A percentile compares a stretch with the other conserved stretches of the same genome.
Evolutionary conservation across 2,329 filamentous ascomycete genomes (phyloP).

Genomic region (Ophiostoma ips): DNA sequence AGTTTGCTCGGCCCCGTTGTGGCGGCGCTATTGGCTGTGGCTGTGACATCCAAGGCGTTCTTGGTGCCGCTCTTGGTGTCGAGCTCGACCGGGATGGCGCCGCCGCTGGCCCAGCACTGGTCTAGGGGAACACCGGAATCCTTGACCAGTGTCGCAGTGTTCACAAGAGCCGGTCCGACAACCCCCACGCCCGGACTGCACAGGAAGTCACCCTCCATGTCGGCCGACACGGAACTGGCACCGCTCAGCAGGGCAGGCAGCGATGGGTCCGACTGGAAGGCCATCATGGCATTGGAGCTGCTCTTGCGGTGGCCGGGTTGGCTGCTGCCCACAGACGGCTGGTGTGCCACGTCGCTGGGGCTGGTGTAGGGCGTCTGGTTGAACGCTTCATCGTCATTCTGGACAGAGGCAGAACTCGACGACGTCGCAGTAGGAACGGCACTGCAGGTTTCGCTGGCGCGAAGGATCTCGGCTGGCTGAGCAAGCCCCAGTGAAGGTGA

Average conservation of each 20-base stretch:
- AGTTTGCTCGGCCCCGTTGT: not conserved
- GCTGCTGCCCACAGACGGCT: slow-evolving; percentile 2
- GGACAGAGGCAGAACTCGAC: slow-evolving; percentile 38
- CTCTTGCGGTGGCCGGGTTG: slow-evolving; percentile 18
- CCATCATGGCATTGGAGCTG: slow-evolving; percentile 33
- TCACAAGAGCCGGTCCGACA: not conserved
- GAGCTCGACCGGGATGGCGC: slow-evolving; percentile 18
- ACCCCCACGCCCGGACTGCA: slow-evolving; percentile 23
- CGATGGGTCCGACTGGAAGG: slow-evolving; percentile 50
- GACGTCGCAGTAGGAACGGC: slow-evolving; percentile 34
- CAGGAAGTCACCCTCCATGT: slow-evolving; percentile 47
- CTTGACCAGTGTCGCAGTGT: not conserved
- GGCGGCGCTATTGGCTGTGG: not conserved
- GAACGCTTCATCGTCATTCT: slow-evolving; percentile 18
- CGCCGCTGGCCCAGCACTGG: slow-evolving; percentile 11
- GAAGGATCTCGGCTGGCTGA: not conserved
- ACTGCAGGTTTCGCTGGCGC: slow-evolving; percentile 15
- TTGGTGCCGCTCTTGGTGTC: slow-evolving; percentile 3
- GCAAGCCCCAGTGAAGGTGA: slow-evolving; percentile 24
- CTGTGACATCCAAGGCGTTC: too few relatives aligned
- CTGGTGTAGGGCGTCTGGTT: slow-evolving; percentile 37
- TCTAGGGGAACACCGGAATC: slow-evolving; percentile 8
- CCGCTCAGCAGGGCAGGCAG: slow-evolving; percentile 49
- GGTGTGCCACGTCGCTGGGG: slow-evolving; percentile 36
- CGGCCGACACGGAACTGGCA: slow-evolving; percentile 49